phyloP scores from a whole-genome alignment of 352 stramenopile species.

The Pythium plurisporium region DNA sequence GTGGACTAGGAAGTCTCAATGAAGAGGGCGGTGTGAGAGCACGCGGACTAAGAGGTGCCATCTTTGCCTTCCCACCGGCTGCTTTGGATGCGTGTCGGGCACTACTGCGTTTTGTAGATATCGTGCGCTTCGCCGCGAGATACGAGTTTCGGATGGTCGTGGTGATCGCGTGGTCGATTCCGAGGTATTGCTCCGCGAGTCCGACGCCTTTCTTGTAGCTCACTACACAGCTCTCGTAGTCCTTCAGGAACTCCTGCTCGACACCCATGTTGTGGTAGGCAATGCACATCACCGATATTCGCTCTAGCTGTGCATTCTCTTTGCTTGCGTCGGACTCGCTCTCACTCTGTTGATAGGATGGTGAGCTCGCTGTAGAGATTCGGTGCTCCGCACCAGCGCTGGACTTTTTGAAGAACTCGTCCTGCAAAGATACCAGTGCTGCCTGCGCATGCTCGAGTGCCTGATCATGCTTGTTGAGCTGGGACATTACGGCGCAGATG shows the following conservation, averaged over 20 bases:
- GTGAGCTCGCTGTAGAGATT: background rate
- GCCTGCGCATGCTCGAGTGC: constrained; percentile 86
- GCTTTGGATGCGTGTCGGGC: background rate
- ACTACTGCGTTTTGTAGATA: constrained; percentile 37
- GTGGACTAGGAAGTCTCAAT: constrained; percentile 43
- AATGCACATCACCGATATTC: constrained; percentile 91
- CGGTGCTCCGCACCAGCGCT: background rate
- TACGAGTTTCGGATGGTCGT: constrained; percentile 89
- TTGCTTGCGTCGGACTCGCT: background rate
- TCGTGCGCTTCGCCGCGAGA: constrained; percentile 69
- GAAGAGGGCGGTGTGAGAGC: constrained; percentile 6
- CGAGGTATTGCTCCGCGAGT: constrained; percentile 86
- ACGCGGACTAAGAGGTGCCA: constrained; percentile 29
- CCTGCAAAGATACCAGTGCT: constrained; percentile 86
- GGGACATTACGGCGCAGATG: constrained; percentile 89
- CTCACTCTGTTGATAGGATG: background rate
- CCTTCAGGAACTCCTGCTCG: constrained; percentile 92
- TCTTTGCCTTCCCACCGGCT: background rate
- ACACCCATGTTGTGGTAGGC: constrained; percentile 95
- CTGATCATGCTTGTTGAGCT: constrained; percentile 79
- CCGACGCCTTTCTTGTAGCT: constrained; percentile 92
- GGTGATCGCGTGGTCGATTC: constrained; percentile 82
- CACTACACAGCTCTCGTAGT: constrained; percentile 75
- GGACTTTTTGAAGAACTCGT: constrained; percentile 70
- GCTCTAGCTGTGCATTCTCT: constrained; percentile 44